Percentiles rank a stretch among this genome's conserved stretches.
Evolutionary conservation across 208 protist species (phyloP).

Genomic region (Leishmania tropica): DNA sequence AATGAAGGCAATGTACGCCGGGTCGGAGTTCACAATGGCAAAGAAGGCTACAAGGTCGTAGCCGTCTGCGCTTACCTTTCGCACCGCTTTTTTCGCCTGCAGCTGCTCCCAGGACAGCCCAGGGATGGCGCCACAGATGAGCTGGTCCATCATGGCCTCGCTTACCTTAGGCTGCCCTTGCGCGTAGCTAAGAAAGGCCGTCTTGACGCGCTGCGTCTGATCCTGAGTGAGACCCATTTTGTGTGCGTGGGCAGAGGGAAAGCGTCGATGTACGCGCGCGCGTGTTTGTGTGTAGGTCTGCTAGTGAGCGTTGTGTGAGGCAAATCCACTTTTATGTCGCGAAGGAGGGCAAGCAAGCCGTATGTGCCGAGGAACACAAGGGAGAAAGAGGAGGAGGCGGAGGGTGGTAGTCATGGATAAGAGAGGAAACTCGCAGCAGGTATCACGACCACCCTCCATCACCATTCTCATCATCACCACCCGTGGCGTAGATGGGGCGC

Average conservation of each 20-base stretch:
- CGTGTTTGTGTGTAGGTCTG: neutral
- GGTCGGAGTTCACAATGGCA: constrained; percentile 70
- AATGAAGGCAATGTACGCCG: constrained; percentile 78
- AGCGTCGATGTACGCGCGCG: neutral
- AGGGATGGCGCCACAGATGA: constrained; percentile 88
- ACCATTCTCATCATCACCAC: neutral
- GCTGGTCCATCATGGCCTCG: constrained; percentile 89
- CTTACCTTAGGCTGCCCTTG: constrained; percentile 77
- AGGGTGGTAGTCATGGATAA: neutral
- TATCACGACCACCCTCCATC: neutral
- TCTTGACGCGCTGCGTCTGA: constrained; percentile 87
- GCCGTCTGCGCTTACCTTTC: constrained; percentile 54
- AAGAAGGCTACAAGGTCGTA: constrained; percentile 85
- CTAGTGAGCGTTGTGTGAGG: neutral
- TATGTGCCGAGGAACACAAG: neutral
- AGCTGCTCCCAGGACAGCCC: constrained; percentile 84
- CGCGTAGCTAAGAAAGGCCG: constrained; percentile 85
- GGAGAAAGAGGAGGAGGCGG: neutral
- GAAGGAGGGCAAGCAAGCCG: neutral
- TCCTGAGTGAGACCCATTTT: constrained; percentile 77
- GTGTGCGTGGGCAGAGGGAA: neutral
- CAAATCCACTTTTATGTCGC: neutral
- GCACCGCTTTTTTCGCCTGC: constrained; percentile 69
- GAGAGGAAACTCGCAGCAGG: neutral
- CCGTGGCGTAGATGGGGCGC: neutral